Percentiles rank a stretch among this genome's conserved stretches.
These are phyloP conservation scores for Clavariopsis aquatica DNA, from an alignment of 495 filamentous ascomycete genomes.

Conservation along the genomic window DNA sequence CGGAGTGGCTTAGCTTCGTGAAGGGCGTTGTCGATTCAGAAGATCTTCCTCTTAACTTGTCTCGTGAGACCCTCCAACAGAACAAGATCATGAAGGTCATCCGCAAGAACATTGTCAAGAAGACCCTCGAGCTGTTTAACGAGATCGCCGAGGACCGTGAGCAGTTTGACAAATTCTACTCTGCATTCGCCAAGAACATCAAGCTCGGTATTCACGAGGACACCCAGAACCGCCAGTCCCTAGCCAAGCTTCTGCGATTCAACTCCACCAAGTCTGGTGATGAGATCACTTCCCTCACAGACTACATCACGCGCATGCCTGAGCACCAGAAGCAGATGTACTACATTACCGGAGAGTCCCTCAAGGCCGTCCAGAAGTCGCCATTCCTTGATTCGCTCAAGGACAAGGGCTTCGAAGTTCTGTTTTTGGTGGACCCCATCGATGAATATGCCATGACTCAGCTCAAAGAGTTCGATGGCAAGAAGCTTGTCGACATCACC, in stretches of 20 bases:
- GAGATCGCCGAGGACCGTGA: constrained; percentile 99
- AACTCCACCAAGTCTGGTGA: constrained; percentile 98
- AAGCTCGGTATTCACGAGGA: constrained; percentile 99
- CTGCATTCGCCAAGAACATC: constrained; percentile 99
- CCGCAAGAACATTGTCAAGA: constrained; percentile 99
- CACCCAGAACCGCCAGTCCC: constrained; percentile 87
- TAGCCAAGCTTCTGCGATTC: constrained; percentile 98
- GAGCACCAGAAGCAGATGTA: constrained; percentile 99
- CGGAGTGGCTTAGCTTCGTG: constrained; percentile 98
- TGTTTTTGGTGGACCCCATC: constrained; percentile 99
- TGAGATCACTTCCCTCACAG: constrained; percentile 86
- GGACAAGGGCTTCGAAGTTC: constrained; percentile 99
- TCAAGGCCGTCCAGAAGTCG: constrained; percentile 96
- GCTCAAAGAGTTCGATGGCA: constrained; percentile 99
- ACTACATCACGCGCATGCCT: constrained; percentile 98
- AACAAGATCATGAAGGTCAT: constrained; percentile 99
- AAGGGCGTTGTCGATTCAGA: constrained; percentile 99
- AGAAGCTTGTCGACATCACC: constrained; percentile 99
- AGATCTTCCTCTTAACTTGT: constrained; percentile 97
- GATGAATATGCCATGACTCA: constrained; percentile 99
- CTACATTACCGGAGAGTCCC: constrained; percentile 99
- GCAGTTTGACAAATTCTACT: constrained; percentile 99
- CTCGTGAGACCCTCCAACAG: constrained; percentile 99
- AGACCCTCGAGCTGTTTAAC: constrained; percentile 97
- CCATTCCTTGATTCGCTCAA: constrained; percentile 99